Conservation (phyloP, 2,329 filamentous ascomycete genomes). For the Calonectria crousiana region DNA sequence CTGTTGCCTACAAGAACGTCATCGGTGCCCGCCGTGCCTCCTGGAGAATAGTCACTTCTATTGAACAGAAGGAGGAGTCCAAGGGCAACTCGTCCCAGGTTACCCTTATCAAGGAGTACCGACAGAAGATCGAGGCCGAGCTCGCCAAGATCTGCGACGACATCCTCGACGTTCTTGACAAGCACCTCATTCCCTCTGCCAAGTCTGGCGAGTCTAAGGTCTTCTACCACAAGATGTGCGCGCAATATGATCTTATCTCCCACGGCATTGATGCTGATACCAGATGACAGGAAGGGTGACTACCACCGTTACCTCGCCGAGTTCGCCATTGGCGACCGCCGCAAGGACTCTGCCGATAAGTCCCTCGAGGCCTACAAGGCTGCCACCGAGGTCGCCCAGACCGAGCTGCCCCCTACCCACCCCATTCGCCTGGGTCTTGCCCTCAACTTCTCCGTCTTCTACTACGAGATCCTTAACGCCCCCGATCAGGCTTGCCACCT, state of each 20-base stretch:
- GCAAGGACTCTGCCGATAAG: slow-evolving; percentile 87
- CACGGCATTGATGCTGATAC: slow-evolving; percentile 2
- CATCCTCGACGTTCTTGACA: slow-evolving; percentile 93
- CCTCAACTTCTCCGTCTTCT: slow-evolving; percentile 99
- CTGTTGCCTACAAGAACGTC: slow-evolving; percentile 99
- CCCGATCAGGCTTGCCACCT: slow-evolving; percentile 98
- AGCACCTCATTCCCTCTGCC: slow-evolving; percentile 94
- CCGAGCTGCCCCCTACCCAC: slow-evolving; percentile 96
- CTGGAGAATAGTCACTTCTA: slow-evolving; percentile 99
- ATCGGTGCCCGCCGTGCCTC: slow-evolving; percentile 98
- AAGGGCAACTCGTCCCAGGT: slow-evolving; percentile 98
- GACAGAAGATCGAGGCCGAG: slow-evolving; percentile 97
- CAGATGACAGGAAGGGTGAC: slow-evolving; percentile 84
- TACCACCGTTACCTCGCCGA: slow-evolving; percentile 97
- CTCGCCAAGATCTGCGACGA: slow-evolving; percentile 98
- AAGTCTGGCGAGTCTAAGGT: slow-evolving; percentile 99
- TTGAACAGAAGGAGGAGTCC: slow-evolving; percentile 99
- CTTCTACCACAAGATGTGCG: slow-evolving; percentile 99
- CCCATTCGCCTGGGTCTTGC: slow-evolving; percentile 97
- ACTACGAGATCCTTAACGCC: slow-evolving; percentile 99
- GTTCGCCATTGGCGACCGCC: slow-evolving; percentile 93
- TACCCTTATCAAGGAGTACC: slow-evolving; percentile 93
- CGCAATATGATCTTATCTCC: slow-evolving; percentile 16
- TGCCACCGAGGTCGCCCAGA: slow-evolving; percentile 98
- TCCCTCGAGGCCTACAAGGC: slow-evolving; percentile 99